phyloP scores from a whole-genome alignment of 164 flowering plant species.

The Brasenia schreberi region DNA sequence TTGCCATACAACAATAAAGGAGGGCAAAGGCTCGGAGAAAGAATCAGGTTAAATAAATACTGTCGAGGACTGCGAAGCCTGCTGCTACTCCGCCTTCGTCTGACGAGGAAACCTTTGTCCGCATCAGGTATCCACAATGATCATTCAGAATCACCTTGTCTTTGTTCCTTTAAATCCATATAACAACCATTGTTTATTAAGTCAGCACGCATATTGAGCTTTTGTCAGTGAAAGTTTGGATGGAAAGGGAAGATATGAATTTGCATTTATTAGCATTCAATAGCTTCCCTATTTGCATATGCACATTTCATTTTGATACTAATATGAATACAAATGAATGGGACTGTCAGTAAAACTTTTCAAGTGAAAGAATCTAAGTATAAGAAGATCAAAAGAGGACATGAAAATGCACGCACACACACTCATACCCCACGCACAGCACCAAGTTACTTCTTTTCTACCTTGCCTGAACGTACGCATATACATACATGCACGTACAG shows the following conservation, averaged over 20 bases:
- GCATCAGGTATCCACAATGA: conserved; percentile 69
- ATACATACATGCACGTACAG: not conserved
- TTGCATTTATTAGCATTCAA: no score
- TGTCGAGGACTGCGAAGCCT: conserved; percentile 90
- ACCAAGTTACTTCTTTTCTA: no score
- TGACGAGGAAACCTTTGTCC: conserved; percentile 84
- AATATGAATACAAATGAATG: not conserved
- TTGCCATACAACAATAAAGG: not conserved
- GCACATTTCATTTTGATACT: not conserved
- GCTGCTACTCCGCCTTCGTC: conserved; percentile 96
- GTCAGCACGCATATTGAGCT: no score
- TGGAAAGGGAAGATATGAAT: no score
- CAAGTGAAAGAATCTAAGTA: not conserved
- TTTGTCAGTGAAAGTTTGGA: no score
- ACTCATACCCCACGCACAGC: not conserved
- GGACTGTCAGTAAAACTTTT: not conserved
- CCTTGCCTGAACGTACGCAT: no score
- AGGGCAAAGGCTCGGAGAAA: not conserved
- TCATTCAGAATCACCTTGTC: conserved; percentile 63
- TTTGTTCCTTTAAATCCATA: conserved; percentile 42
- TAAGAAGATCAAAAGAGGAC: not conserved
- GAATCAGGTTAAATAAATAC: conserved; percentile 36
- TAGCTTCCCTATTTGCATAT: no score
- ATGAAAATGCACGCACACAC: not conserved
- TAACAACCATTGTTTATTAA: not conserved